Conservation (phyloP, 176 grass and related monocot species). For the Phoenix dactylifera region DNA sequence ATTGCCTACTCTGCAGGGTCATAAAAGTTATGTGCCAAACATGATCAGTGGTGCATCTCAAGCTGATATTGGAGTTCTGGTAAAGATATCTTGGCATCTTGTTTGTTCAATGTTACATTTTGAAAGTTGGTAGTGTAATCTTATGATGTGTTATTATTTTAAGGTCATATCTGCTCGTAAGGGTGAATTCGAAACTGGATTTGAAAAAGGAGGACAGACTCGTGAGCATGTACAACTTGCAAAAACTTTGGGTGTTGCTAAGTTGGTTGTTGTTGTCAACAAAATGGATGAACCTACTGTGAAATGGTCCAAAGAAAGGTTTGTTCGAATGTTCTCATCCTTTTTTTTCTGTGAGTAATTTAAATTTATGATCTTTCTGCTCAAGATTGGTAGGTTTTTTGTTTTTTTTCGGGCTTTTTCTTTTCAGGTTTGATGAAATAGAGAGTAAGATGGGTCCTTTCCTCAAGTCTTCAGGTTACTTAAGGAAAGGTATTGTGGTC, state of each 20-base stretch:
- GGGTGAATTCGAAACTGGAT: slow-evolving; percentile 95
- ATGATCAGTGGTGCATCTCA: slow-evolving; percentile 98
- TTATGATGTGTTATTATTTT: slow-evolving; percentile 10
- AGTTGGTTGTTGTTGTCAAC: slow-evolving; percentile 75
- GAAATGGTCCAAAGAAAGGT: slow-evolving; percentile 75
- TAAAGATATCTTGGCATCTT: slow-evolving; percentile 24
- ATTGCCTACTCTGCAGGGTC: slow-evolving; percentile 57
- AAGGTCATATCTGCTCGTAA: slow-evolving; percentile 87
- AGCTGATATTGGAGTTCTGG: slow-evolving; percentile 95
- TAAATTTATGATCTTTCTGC: neutral
- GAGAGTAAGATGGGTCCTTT: slow-evolving; percentile 84
- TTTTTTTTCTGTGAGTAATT: neutral
- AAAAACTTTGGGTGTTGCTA: slow-evolving; percentile 80
- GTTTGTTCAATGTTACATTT: slow-evolving; percentile 7
- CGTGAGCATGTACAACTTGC: slow-evolving; percentile 78
- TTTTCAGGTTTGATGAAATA: slow-evolving; percentile 81
- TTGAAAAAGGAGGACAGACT: slow-evolving; percentile 74
- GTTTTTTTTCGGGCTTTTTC: neutral
- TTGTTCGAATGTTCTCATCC: neutral
- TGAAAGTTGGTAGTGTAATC: neutral
- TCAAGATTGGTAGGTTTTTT: neutral
- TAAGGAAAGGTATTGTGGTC: slow-evolving; percentile 59
- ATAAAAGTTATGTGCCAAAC: slow-evolving; percentile 97
- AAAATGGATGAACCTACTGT: slow-evolving; percentile 94
- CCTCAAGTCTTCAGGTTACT: slow-evolving; percentile 77